Percentiles rank a stretch among this genome's conserved stretches.
These are phyloP conservation scores for Cladorrhinum samala DNA, from an alignment of 495 filamentous ascomycete genomes.

Conservation along the genomic window DNA sequence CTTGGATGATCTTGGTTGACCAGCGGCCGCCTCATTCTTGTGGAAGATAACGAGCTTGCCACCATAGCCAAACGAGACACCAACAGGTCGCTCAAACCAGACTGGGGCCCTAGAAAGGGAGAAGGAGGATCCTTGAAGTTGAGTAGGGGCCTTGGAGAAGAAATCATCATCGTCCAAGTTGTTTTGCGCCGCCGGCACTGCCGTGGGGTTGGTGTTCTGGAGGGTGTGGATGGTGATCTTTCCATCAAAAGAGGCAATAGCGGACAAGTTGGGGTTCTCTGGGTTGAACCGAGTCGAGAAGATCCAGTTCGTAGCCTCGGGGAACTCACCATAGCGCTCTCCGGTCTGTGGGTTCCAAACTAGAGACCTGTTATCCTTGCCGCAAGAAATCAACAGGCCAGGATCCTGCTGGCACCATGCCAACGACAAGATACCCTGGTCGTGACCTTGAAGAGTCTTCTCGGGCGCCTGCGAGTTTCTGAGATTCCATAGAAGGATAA, in stretches of 20 bases:
- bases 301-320: slow-evolving; percentile 96
- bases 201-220: slow-evolving; percentile 74
- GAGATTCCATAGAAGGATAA: slow-evolving; percentile 90
- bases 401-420: slow-evolving; percentile 94
- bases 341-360: slow-evolving; percentile 96
- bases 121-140: slow-evolving; percentile 84
- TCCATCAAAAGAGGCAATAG: slow-evolving; percentile 94
- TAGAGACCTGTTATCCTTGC: slow-evolving; percentile 92
- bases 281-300: slow-evolving; percentile 96
- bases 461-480: slow-evolving; percentile 95
- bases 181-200: slow-evolving; percentile 47
- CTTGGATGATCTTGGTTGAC: slow-evolving; percentile 61
- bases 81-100: slow-evolving; percentile 81
- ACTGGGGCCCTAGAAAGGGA: slow-evolving; percentile 78
- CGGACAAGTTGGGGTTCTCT: slow-evolving; percentile 80
- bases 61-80: slow-evolving; percentile 92
- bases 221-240: slow-evolving; percentile 88
- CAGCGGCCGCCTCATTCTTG: slow-evolving; percentile 47
- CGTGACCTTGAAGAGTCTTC: slow-evolving; percentile 78
- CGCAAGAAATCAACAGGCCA: slow-evolving; percentile 85
- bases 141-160: slow-evolving; percentile 86
- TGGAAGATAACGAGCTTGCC: slow-evolving; percentile 83
- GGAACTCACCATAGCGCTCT: slow-evolving; percentile 81
- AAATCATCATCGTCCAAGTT: slow-evolving; percentile 89
- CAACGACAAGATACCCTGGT: slow-evolving; percentile 86